phyloP scores from a whole-genome alignment of 2,329 filamentous ascomycete genomes.

The Pyrenochaeta sp. region DNA sequence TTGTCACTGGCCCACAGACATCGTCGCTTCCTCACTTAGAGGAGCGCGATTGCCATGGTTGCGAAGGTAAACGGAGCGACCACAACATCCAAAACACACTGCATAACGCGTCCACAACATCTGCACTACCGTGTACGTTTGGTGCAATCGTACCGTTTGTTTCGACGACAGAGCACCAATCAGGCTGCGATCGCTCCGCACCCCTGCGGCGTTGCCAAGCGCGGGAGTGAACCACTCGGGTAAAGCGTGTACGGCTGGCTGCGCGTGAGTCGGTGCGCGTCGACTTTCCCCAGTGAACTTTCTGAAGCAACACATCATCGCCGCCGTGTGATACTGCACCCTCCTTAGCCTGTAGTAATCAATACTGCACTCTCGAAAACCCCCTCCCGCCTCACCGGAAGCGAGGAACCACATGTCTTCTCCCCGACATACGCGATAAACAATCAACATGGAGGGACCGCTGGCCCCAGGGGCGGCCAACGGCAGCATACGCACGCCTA shows the following conservation, averaged over 20 bases:
- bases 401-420: conserved; percentile 45
- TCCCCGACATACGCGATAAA: conserved; percentile 33
- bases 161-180: conserved; percentile 23
- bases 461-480: conserved; percentile 52
- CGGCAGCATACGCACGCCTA: conserved; percentile 48
- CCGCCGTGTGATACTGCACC: conserved; percentile 20
- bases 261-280: conserved; percentile 21
- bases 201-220: conserved; percentile 32
- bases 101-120: neutral
- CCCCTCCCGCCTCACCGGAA: conserved; percentile 17
- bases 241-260: conserved; percentile 7
- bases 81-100: neutral
- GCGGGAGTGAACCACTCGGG: conserved; percentile 18
- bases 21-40: conserved; percentile 1
- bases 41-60: neutral
- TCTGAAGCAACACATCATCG: conserved; percentile 32
- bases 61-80: conserved; percentile 2
- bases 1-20: conserved; percentile 11
- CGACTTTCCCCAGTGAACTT: conserved; percentile 20
- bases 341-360: conserved; percentile 11
- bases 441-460: conserved; percentile 52
- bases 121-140: neutral
- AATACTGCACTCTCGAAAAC: conserved; percentile 7
- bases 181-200: conserved; percentile 26
- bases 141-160: conserved; percentile 9